Conservation (phyloP, 108 stramenopile genomes). For the Craspedostauros australis region DNA sequence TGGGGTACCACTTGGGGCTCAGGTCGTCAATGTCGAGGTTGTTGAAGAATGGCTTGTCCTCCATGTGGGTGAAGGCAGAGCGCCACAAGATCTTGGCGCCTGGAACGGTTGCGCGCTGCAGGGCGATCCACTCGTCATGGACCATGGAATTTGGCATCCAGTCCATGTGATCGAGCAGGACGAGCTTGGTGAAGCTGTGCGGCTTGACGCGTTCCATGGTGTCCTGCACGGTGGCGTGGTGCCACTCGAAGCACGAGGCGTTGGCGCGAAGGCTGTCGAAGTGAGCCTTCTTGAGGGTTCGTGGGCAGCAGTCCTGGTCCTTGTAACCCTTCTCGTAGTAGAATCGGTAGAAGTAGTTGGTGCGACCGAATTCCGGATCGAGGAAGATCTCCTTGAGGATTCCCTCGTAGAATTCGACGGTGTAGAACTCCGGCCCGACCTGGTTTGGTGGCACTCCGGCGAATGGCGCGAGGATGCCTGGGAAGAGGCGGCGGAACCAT, state of each 20-base stretch:
- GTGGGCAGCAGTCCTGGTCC: constrained; percentile 51
- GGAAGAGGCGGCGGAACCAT: constrained; percentile 47
- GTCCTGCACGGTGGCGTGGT: constrained; percentile 54
- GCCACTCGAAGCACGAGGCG: constrained; percentile 56
- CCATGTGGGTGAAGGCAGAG: constrained; percentile 53
- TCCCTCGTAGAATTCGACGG: constrained; percentile 49
- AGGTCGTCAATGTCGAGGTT: constrained; percentile 46
- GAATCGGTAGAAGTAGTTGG: constrained; percentile 56
- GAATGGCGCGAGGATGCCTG: constrained; percentile 48
- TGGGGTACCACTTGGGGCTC: constrained; percentile 49
- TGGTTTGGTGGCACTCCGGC: constrained; percentile 57
- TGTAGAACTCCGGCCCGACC: constrained; percentile 58
- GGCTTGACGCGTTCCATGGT: constrained; percentile 59
- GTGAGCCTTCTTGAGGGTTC: constrained; percentile 35
- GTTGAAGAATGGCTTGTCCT: constrained; percentile 59
- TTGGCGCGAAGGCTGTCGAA: constrained; percentile 43
- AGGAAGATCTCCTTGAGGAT: constrained; percentile 47
- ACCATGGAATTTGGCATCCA: constrained; percentile 59
- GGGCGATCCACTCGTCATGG: constrained; percentile 54
- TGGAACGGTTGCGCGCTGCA: constrained; percentile 48
- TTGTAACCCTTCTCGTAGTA: constrained; percentile 55
- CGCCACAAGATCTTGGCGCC: constrained; percentile 54
- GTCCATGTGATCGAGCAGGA: constrained; percentile 55
- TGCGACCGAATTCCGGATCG: constrained; percentile 46
- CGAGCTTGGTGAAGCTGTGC: constrained; percentile 48